Base-by-base conservation (phyloP, 1,284 basidiomycete genomes). In the Cystobasidium sp. region DNA sequence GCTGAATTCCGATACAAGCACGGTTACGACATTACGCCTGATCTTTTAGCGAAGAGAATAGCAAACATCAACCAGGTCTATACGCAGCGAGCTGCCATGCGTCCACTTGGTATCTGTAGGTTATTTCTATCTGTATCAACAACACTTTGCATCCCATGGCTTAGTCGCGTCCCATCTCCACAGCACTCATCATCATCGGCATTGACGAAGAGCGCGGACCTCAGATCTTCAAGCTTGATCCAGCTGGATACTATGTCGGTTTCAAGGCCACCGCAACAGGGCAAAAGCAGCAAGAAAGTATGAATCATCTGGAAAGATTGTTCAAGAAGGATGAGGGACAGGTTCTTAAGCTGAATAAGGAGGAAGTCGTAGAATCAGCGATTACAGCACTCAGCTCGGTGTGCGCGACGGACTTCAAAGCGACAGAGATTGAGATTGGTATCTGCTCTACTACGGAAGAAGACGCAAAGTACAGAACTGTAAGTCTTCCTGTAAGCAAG, bases 1-100 rank as follows among this genome's bases (percentile, higher is more conserved):
- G 93, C 93, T 51, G 89, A 94, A 46, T 98, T 95, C 87, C 88
- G 94, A 78, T 94, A 97, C 86, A 97, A 97, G 84, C 95, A 91
- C 81, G 97, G 97, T 61, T 97, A 98, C 82, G 94, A 97, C 84
- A 98, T 99, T 80, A 95, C 94, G 1, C 94, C 96, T 0, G 95
- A 97, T 82, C 90, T 93, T 43, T 87, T 99, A 55, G 93, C 97
- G 46, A 90, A 95, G 80, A 88, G 97, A 64, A 86, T 99, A 82
- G 96, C 97, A 49, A 98, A 98, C 83, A 94, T 99, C 84, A 99
- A 99, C 84, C 97, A 99, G 84, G 96, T 99, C 1, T 97, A 97
- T 84, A 99, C 96, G 0, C 96, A 98, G 84, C 88, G 93, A 76
- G 97, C 97, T 0, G 97, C 89, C 58, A 99, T 99, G 94, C 88